Conservation (phyloP, 306 rosid species). For the Parietaria judaica region DNA sequence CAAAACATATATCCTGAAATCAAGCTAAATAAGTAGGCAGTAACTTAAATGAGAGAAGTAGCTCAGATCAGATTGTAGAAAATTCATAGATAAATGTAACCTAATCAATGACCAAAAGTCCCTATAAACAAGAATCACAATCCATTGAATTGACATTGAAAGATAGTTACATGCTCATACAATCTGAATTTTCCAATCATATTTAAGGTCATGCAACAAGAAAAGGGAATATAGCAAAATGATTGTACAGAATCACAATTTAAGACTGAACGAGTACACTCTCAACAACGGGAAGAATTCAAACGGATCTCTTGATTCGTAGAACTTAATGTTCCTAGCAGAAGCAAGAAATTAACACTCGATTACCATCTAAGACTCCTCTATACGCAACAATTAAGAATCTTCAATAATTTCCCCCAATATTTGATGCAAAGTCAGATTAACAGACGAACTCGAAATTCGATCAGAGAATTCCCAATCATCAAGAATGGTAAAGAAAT, state of each 20-base stretch:
- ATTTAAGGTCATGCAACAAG: not conserved
- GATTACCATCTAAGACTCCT: too few relatives aligned
- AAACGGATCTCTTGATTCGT: not conserved
- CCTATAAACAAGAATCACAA: not conserved
- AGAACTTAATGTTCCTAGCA: not conserved
- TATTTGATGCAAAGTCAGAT: too few relatives aligned
- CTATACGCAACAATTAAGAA: too few relatives aligned
- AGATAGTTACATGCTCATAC: not conserved
- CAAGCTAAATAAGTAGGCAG: not conserved
- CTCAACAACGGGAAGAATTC: not conserved
- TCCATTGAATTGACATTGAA: not conserved
- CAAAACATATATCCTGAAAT: constrained; percentile 52
- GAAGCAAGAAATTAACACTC: not conserved
- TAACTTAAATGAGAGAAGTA: not conserved
- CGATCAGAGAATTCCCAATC: too few relatives aligned
- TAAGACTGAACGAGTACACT: too few relatives aligned
- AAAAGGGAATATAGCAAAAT: not conserved
- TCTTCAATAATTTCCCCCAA: too few relatives aligned
- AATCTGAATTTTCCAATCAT: not conserved
- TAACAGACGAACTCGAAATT: too few relatives aligned
- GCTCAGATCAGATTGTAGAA: too few relatives aligned
- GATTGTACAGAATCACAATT: too few relatives aligned
- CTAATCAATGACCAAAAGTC: not conserved
- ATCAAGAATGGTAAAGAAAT: too few relatives aligned
- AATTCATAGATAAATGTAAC: too few relatives aligned